A percentile compares a stretch with the other conserved stretches of the same genome.
Conservation (phyloP, 306 rosid species). For the Ziziphus jujuba region DNA sequence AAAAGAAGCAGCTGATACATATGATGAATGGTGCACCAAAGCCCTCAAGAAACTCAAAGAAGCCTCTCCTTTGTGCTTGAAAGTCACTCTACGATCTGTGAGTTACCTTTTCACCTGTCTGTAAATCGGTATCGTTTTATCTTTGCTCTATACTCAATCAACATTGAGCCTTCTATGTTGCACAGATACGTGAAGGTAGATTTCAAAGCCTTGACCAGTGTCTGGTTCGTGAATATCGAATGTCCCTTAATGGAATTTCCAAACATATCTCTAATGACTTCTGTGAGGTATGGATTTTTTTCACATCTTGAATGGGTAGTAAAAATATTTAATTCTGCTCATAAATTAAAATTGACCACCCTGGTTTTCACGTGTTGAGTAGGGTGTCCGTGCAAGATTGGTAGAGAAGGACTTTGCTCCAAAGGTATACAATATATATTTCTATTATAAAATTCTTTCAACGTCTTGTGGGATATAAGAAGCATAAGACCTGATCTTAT, state of each 20-base stretch:
- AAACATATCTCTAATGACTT: conserved; percentile 66
- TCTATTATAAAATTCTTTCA: not conserved
- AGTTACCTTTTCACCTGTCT: conserved; percentile 33
- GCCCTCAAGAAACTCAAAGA: conserved; percentile 59
- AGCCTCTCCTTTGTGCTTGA: conserved; percentile 93
- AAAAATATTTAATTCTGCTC: conserved; percentile 9
- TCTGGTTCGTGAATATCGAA: conserved; percentile 80
- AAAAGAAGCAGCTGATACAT: conserved; percentile 62
- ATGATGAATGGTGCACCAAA: conserved; percentile 63
- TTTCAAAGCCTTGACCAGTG: conserved; percentile 85
- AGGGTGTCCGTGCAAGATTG: conserved; percentile 91
- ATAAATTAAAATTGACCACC: not conserved
- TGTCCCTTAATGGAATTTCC: conserved; percentile 58
- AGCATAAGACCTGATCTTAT: not conserved
- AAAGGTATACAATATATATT: conserved; percentile 44
- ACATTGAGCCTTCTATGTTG: conserved; percentile 26
- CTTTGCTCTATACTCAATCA: not conserved
- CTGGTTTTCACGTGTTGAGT: conserved; percentile 12
- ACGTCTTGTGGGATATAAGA: not conserved
- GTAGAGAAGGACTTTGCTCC: conserved; percentile 92
- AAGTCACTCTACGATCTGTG: conserved; percentile 80
- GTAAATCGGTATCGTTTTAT: conserved; percentile 20
- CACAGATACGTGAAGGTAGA: conserved; percentile 93
- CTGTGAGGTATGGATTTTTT: conserved; percentile 58
- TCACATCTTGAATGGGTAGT: not conserved